Conservation (phyloP, 257 asterid species). For the Solanum raphanifolium region DNA sequence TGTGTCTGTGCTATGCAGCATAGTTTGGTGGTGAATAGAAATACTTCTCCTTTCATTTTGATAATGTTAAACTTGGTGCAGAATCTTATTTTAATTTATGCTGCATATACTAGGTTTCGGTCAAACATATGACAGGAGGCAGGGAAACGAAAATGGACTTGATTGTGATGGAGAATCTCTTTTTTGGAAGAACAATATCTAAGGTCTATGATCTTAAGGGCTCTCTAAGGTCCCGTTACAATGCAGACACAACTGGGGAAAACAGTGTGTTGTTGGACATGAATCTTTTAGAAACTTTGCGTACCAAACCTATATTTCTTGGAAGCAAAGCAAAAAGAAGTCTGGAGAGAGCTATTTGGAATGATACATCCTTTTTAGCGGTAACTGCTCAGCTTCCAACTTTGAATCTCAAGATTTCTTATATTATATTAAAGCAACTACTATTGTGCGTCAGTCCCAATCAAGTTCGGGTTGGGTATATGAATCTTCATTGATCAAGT, state of each 20-base stretch:
- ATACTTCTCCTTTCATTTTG: not conserved
- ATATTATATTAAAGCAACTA: not conserved
- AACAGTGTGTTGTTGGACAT: constrained; percentile 74
- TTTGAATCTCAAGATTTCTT: not conserved
- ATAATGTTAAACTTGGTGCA: not conserved
- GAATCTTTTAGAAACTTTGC: constrained; percentile 74
- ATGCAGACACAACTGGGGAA: constrained; percentile 48
- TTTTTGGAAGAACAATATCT: constrained; percentile 56
- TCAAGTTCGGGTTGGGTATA: not conserved
- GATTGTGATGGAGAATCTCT: constrained; percentile 98
- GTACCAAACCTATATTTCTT: constrained; percentile 74
- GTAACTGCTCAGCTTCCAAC: constrained; percentile 23
- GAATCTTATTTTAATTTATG: not conserved
- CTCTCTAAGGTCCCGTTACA: constrained; percentile 66
- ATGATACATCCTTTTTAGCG: constrained; percentile 85
- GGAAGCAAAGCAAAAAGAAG: constrained; percentile 83
- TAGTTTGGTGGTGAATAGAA: not conserved
- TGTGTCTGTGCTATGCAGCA: not conserved
- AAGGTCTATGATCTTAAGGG: constrained; percentile 90
- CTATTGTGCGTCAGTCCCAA: not conserved
- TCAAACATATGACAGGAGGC: constrained; percentile 59
- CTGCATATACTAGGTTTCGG: constrained; percentile 34
- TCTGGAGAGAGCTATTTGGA: constrained; percentile 95
- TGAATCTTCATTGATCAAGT: not conserved
- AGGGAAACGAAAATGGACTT: constrained; percentile 88